Percentiles rank a stretch among this genome's conserved stretches.
These are phyloP conservation scores for Phytophthora megakarya DNA, from an alignment of 352 stramenopile species.

Conservation along the genomic window DNA sequence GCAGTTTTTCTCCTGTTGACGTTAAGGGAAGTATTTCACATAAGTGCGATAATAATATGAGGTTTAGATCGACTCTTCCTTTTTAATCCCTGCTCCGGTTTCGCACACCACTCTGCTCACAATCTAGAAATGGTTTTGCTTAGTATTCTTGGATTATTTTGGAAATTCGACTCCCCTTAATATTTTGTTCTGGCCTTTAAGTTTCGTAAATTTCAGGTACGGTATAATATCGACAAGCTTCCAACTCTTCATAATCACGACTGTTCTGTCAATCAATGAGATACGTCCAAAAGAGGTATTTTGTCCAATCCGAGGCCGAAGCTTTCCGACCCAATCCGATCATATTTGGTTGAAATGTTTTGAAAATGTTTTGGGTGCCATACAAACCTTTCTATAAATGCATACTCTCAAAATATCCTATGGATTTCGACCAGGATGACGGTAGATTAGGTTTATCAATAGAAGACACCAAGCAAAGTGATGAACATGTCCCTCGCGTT, in stretches of 20 bases:
- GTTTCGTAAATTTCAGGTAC: no score
- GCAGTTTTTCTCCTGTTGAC: no score
- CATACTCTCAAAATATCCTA: background rate
- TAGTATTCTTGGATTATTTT: no score
- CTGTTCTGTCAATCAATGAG: background rate
- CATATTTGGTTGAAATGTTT: background rate
- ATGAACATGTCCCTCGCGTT: background rate
- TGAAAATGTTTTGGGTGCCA: background rate
- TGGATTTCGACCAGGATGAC: background rate
- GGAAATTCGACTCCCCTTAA: no score
- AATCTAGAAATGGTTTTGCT: no score
- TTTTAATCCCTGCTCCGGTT: no score
- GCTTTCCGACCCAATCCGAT: background rate
- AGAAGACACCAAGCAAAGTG: background rate
- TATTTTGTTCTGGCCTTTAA: no score
- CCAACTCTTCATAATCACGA: background rate
- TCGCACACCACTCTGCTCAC: no score
- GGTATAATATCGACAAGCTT: background rate
- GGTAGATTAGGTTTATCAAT: background rate
- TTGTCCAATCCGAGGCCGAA: background rate
- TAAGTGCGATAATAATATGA: no score
- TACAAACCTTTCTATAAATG: background rate
- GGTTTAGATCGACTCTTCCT: no score
- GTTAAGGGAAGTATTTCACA: no score
- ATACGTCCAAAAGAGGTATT: background rate